Base-by-base conservation (phyloP, 1,284 basidiomycete species). In the Rhizoctonia solani region DNA sequence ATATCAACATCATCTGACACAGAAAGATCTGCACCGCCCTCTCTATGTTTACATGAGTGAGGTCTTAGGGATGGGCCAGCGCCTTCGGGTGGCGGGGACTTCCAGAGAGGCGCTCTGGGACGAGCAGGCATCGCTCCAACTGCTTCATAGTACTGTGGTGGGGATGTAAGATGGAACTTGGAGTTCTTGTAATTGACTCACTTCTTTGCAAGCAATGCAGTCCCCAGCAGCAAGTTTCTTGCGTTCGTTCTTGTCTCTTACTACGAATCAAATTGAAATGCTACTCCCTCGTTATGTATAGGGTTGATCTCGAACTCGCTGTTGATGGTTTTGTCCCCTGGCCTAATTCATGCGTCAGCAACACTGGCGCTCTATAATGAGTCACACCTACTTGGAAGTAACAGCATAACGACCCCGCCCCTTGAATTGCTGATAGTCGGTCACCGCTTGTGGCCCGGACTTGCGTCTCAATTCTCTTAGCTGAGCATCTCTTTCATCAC, bases 121-220 rank as follows among this genome's bases (percentile, higher is more conserved):
- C 85, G 82, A 4, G 77, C 74, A 0, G 92, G 90, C 19, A 92
- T 79, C 4, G 87, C 85, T 0, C 89, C 89, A 9, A 93, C 77
- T 0, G 85, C 87, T 69, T 85, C 82, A 74, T 94, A 95, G 74
- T 93, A 95, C 92, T 95, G 29, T 54, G 49, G 42, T 29, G 50
- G 3, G 54, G 49, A 39, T 39, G 16, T 42, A 41, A 25, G 41
- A 11, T 30, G 47, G 25, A 32, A 71, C 47, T 42, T 34, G 34
- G 39, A 54, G n/a, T n/a, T n/a, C n/a, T n/a, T n/a, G 37, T 8
- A 39, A n/a, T 44, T 21, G 8, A 80, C 86, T 71, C 73, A 93
- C 93, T 55, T 88, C 90, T 47, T 81, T 83, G 75, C 94, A 97
- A 69, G 87, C 89, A 72, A 92, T 90, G 76, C 94, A 97, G 71